A percentile compares a stretch with the other conserved stretches of the same genome.
Evolutionary conservation across 495 filamentous ascomycete genomes (phyloP).

Genomic region (Platismatia glauca): DNA sequence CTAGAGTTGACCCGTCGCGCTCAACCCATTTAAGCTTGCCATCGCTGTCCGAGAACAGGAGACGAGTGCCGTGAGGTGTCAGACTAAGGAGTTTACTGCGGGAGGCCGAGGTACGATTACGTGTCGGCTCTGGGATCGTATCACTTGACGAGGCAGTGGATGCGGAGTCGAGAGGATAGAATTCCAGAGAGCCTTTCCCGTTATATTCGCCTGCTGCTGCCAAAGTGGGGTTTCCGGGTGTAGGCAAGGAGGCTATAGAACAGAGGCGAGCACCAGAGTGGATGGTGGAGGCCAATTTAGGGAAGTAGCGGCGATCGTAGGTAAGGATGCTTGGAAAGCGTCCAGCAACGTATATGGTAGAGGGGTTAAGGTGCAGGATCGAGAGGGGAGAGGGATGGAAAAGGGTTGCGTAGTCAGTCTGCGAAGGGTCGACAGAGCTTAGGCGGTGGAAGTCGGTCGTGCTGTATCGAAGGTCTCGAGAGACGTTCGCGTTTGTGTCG

Average conservation of each 20-base stretch:
- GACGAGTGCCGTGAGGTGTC: conserved; percentile 70
- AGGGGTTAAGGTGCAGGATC: conserved; percentile 46
- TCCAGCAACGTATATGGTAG: conserved; percentile 72
- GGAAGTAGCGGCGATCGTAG: conserved; percentile 83
- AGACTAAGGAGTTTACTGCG: conserved; percentile 76
- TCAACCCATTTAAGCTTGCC: conserved; percentile 90
- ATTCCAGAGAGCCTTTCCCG: conserved; percentile 78
- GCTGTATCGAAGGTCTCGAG: conserved; percentile 3
- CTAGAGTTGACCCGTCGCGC: conserved; percentile 72
- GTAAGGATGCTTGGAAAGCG: conserved; percentile 84
- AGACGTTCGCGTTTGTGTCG: background rate
- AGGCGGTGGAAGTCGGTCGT: conserved; percentile 26
- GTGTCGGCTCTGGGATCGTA: conserved; percentile 30
- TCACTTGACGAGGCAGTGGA: conserved; percentile 6
- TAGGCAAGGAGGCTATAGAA: conserved; percentile 62
- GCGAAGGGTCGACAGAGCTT: conserved; percentile 26
- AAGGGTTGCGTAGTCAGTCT: conserved; percentile 56
- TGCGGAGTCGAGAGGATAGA: conserved; percentile 50
- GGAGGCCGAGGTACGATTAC: conserved; percentile 78
- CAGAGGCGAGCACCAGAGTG: conserved; percentile 78
- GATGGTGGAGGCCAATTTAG: conserved; percentile 64
- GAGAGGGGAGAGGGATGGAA: conserved; percentile 74
- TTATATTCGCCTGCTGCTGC: conserved; percentile 93
- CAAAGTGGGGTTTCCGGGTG: conserved; percentile 49
- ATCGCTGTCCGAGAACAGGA: conserved; percentile 77